phyloP scores from a whole-genome alignment of 495 filamentous ascomycete genomes.

The Penicillium diatomitis region DNA sequence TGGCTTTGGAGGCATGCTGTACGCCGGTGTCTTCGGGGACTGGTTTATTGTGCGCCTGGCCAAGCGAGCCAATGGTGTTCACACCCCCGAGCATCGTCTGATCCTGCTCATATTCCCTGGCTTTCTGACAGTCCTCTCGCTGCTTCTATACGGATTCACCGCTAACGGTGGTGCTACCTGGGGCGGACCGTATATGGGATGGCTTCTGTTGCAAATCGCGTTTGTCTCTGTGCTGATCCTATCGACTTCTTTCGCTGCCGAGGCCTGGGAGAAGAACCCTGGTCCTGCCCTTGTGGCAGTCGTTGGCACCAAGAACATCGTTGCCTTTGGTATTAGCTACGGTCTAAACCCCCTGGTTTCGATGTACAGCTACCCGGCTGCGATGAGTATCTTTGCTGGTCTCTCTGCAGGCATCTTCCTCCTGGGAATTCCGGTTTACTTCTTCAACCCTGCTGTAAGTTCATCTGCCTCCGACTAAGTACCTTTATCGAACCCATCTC shows the following conservation, averaged over 20 bases:
- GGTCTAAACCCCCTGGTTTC: constrained; percentile 23
- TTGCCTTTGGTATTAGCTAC: constrained; percentile 29
- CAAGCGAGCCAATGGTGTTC: constrained; percentile 22
- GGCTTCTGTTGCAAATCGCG: constrained; percentile 25
- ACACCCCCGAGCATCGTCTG: constrained; percentile 28
- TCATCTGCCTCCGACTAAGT: neutral
- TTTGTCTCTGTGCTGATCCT: constrained; percentile 31
- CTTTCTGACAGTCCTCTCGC: constrained; percentile 18
- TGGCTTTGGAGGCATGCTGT: constrained; percentile 29
- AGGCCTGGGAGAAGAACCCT: constrained; percentile 32
- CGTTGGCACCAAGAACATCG: constrained; percentile 30
- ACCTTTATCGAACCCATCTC: neutral
- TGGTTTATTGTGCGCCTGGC: constrained; percentile 25
- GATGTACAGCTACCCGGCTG: constrained; percentile 19
- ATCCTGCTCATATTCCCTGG: constrained; percentile 25
- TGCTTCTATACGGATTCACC: constrained; percentile 29
- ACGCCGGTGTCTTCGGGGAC: constrained; percentile 24
- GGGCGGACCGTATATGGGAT: constrained; percentile 31
- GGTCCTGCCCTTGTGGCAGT: constrained; percentile 31
- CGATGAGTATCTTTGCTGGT: constrained; percentile 23
- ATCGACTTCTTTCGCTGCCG: constrained; percentile 27
- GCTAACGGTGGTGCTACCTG: constrained; percentile 19
- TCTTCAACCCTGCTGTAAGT: constrained; percentile 24
- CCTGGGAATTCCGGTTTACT: constrained; percentile 25
- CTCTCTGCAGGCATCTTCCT: constrained; percentile 20